Evolutionary conservation across 768 basidiomycete genomes (phyloP).

Genomic region (Auriscalpium orientale): DNA sequence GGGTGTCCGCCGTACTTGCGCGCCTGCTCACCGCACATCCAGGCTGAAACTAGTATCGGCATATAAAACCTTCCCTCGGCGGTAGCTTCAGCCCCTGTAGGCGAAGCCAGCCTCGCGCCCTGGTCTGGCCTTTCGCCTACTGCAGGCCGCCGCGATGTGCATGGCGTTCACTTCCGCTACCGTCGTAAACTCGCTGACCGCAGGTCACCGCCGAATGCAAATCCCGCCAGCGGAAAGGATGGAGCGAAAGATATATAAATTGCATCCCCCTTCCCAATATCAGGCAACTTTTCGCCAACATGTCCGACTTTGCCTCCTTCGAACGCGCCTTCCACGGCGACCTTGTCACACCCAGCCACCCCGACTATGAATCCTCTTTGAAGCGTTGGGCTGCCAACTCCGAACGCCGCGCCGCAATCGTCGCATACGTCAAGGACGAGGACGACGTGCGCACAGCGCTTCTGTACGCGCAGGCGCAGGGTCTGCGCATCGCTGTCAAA

Average conservation of each 20-base stretch:
- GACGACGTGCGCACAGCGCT: slow-evolving; percentile 32
- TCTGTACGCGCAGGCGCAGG: slow-evolving; percentile 26
- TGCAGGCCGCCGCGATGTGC: slow-evolving; percentile 69
- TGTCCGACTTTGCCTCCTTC: slow-evolving; percentile 7
- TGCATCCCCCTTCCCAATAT: no score
- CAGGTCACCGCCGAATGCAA: slow-evolving; percentile 26
- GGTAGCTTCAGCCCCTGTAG: no score
- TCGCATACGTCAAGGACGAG: slow-evolving; percentile 34
- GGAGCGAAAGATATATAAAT: no score
- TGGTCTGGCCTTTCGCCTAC: slow-evolving; percentile 38
- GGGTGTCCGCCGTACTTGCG: no score
- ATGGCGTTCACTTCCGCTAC: slow-evolving; percentile 94
- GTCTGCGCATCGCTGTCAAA: slow-evolving; percentile 33
- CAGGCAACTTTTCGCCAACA: neutral
- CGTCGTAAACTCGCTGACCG: slow-evolving; percentile 89
- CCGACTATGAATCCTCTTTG: slow-evolving; percentile 31
- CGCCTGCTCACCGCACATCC: no score
- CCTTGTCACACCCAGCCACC: slow-evolving; percentile 29
- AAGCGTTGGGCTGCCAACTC: slow-evolving; percentile 36
- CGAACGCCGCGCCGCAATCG: slow-evolving; percentile 30
- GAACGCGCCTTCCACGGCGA: slow-evolving; percentile 25
- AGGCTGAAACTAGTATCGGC: no score
- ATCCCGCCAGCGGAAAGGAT: no score
- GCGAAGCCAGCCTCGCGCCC: no score
- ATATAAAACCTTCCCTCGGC: no score